These are phyloP conservation scores for Suillus subaureus DNA, from an alignment of 768 basidiomycete species.

Conservation along the genomic window DNA sequence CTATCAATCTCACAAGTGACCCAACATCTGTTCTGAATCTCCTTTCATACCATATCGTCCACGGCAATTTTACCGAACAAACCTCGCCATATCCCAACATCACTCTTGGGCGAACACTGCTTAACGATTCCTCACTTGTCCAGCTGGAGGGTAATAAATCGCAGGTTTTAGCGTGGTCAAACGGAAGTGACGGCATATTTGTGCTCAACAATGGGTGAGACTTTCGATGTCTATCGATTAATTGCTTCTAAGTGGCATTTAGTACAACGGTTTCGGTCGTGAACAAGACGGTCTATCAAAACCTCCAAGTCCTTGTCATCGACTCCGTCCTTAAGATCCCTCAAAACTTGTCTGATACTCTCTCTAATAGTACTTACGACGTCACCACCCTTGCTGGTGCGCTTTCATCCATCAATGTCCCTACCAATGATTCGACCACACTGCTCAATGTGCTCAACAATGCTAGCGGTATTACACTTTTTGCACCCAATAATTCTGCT, in stretches of 20 bases:
- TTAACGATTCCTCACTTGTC: conserved; percentile 50
- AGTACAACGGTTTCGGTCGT: conserved; percentile 37
- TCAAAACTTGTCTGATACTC: conserved; percentile 42
- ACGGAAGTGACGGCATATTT: conserved; percentile 38
- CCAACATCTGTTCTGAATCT: conserved; percentile 44
- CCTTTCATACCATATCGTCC: conserved; percentile 59
- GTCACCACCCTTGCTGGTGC: conserved; percentile 42
- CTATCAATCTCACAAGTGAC: conserved; percentile 35
- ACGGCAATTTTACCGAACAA: conserved; percentile 49
- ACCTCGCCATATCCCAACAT: conserved; percentile 53
- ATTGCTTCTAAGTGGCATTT: conserved; percentile 7
- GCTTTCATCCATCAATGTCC: conserved; percentile 18
- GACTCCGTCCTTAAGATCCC: conserved; percentile 57
- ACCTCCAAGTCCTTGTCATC: conserved; percentile 51
- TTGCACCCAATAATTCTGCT: conserved; percentile 62
- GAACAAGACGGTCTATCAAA: conserved; percentile 39
- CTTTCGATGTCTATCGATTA: not conserved
- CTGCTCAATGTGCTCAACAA: conserved; percentile 33
- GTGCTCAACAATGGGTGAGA: conserved; percentile 54
- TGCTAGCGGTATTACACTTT: conserved; percentile 62
- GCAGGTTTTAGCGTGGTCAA: conserved; percentile 57
- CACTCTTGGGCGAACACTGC: conserved; percentile 66
- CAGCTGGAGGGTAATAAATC: conserved; percentile 57
- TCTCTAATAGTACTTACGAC: conserved; percentile 41
- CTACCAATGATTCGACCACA: conserved; percentile 26